Conservation (phyloP, 441 rosid genomes). For the Jatropha multifida region DNA sequence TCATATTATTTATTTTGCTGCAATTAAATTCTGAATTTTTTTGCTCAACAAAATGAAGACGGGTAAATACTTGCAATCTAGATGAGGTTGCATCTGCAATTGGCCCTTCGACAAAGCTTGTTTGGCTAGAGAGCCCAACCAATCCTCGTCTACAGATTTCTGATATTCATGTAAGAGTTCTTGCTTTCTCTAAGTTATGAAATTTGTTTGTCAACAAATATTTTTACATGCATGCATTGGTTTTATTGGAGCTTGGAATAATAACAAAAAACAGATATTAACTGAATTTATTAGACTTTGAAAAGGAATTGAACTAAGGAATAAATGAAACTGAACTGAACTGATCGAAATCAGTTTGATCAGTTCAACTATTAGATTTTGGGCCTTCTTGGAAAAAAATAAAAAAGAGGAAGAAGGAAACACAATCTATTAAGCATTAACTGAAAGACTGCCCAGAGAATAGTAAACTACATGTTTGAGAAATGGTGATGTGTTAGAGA, state of each 20-base stretch:
- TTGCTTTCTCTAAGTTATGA: conserved; percentile 11
- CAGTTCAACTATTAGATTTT: background rate
- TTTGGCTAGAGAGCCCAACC: conserved; percentile 96
- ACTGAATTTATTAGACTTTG: background rate
- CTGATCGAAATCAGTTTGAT: background rate
- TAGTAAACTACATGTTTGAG: background rate
- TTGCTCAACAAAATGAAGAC: conserved; percentile 44
- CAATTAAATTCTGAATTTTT: conserved; percentile 18
- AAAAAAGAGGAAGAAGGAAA: background rate
- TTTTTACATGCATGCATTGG: background rate
- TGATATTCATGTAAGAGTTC: conserved; percentile 66
- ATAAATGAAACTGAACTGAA: background rate
- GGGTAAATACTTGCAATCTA: conserved; percentile 69
- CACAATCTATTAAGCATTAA: background rate
- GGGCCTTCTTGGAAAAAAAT: background rate
- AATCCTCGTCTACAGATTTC: conserved; percentile 88
- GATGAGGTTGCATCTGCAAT: conserved; percentile 78
- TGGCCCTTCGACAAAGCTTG: conserved; percentile 82
- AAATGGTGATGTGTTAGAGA: background rate
- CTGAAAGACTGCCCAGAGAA: background rate
- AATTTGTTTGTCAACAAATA: background rate
- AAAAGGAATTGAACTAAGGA: background rate
- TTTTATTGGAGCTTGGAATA: background rate
- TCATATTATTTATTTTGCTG: background rate
- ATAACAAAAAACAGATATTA: background rate